Evolutionary conservation across 495 filamentous ascomycete species (phyloP).

Genomic region (Neurospora terricola): DNA sequence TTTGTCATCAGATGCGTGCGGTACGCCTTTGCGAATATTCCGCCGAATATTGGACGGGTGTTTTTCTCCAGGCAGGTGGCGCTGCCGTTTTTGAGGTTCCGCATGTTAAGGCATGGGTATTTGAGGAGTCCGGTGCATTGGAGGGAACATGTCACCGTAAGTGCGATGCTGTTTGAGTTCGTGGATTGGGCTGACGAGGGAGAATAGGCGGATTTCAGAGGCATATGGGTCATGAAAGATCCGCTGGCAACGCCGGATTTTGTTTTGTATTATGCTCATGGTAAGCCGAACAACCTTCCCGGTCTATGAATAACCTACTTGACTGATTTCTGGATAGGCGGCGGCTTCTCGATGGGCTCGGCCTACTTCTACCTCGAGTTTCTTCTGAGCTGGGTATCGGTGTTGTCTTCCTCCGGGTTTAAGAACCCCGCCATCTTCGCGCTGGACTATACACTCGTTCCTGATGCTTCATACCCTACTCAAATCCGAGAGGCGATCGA

Average conservation of each 20-base stretch:
- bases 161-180: conserved; percentile 6
- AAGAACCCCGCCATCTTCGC: conserved; percentile 67
- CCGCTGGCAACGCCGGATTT: conserved; percentile 48
- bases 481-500: conserved; percentile 55
- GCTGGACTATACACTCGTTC: conserved; percentile 71
- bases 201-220: conserved; percentile 31
- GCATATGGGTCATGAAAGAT: conserved; percentile 52
- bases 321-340: conserved; percentile 31
- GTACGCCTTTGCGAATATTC: conserved; percentile 63
- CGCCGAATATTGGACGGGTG: conserved; percentile 53
- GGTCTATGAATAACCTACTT: background rate
- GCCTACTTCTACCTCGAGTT: conserved; percentile 76
- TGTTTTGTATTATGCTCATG: conserved; percentile 65
- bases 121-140: conserved; percentile 48
- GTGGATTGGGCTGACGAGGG: conserved; percentile 9
- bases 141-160: conserved; percentile 37
- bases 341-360: conserved; percentile 71
- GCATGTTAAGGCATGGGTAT: conserved; percentile 62
- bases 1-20: conserved; percentile 62
- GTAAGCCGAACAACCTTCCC: conserved; percentile 23
- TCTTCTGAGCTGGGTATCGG: conserved; percentile 51
- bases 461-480: conserved; percentile 55
- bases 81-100: conserved; percentile 61
- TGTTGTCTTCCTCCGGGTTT: conserved; percentile 50
- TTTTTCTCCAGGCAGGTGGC: conserved; percentile 67